Evolutionary conservation across 306 rosid genomes (phyloP), one percentile per base, ranked within the genome.

Genomic region (Cyamopsis tetragonoloba): DNA sequence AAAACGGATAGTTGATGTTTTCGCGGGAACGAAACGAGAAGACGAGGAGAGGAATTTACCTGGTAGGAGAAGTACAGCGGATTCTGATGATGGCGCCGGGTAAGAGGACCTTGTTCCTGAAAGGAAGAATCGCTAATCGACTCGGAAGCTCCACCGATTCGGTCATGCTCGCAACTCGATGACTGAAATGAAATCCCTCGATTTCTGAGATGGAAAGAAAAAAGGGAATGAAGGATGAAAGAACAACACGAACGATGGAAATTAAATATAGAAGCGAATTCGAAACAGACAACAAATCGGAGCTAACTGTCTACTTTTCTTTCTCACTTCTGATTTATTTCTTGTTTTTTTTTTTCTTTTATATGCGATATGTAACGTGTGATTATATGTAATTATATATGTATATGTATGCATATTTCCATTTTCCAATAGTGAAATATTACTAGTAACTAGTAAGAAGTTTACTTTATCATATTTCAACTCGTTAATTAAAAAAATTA

Each of bases 31-130:
- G 5, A 35, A 47, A 51, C 7, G 20, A 14, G 41, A 5, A 13
- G 42, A 48, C 5, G 18, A 7, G 4, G 49, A 42, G 17, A 11
- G 48, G 44, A n/a, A n/a, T n/a, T n/a, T 1, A 92, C 99, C 97
- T 93, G 87, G 95, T 90, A 4, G 97, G 88, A 0, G 99, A 90
- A 80, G 99, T 93, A 82, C 99, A 93, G 1, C 96, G 97, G 83
- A 93, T 93, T 73, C 99, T 87, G 64, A 93, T 93, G 68, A 93
- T 93, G 61, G 99, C 99, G 11, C 97, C 99, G 1, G 97, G 99
- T 30, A 93, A 54, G 63, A 93, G 99, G 39, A 93, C 99, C 85
- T 93, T 93, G 82, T 93, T 93, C 63, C 88, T 81, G 85, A 93
- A 93, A 7, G 99, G 99, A 55, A 93, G 99, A 72, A 93, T 93